Evolutionary conservation across 202 grass and related monocot genomes (phyloP).

Genomic region (Zizania palustris): DNA sequence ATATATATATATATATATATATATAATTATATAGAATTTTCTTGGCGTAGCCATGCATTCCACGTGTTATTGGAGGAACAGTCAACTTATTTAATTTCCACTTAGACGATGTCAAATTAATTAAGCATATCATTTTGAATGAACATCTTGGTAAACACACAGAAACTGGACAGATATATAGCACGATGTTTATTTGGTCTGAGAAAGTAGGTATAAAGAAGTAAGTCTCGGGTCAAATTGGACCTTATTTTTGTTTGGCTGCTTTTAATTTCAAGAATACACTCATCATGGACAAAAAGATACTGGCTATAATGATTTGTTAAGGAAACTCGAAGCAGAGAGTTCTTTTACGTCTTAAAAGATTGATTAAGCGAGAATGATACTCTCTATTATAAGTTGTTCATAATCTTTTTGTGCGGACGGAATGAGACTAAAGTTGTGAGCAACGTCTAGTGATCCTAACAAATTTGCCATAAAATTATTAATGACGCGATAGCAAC

Average conservation of each 20-base stretch:
- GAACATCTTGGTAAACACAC: not conserved
- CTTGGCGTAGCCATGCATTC: not conserved
- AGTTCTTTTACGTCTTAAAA: too few species aligned
- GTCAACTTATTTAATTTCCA: not conserved
- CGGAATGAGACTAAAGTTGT: too few species aligned
- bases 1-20: not conserved
- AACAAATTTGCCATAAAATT: not conserved
- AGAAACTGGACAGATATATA: not conserved
- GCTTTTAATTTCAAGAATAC: not conserved
- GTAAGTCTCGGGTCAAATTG: not conserved
- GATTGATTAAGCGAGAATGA: too few species aligned
- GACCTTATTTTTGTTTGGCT: not conserved
- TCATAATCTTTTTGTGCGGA: too few species aligned
- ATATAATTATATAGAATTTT: not conserved
- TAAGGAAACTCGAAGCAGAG: not conserved
- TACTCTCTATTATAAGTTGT: too few species aligned
- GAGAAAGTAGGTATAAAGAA: not conserved
- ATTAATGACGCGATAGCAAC: not conserved
- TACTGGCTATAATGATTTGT: not conserved
- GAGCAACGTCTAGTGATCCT: too few species aligned
- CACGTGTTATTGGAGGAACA: not conserved
- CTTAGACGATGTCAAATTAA: not conserved
- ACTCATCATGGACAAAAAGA: not conserved
- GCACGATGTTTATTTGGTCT: not conserved
- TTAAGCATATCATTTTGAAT: not conserved